Conservation (phyloP, 495 filamentous ascomycete genomes). For the Penicillium herquei region DNA sequence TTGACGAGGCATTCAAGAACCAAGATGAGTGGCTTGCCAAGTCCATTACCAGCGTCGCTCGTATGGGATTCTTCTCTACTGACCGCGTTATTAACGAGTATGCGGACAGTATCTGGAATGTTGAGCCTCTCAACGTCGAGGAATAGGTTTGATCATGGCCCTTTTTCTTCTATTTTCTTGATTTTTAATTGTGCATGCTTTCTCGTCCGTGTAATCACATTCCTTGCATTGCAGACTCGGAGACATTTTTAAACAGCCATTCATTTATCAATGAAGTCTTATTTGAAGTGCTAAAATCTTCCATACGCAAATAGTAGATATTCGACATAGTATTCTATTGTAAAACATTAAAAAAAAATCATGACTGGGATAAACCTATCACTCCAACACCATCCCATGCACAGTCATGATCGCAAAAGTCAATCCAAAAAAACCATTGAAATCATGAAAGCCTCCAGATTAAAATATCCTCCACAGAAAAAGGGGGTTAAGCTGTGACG, state of each 20-base stretch:
- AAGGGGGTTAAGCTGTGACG: conserved; percentile 3
- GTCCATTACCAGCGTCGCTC: conserved; percentile 78
- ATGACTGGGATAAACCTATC: too few species aligned
- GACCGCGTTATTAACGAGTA: conserved; percentile 99
- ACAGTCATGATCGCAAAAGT: too few species aligned
- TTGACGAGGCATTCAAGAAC: conserved; percentile 87
- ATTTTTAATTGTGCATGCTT: neutral
- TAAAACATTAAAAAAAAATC: too few species aligned
- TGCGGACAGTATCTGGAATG: conserved; percentile 94
- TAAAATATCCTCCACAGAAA: neutral
- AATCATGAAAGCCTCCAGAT: too few species aligned
- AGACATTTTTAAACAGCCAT: neutral
- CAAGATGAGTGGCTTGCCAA: conserved; percentile 90
- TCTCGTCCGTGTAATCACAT: neutral
- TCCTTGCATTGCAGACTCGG: neutral
- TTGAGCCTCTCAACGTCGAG: conserved; percentile 65
- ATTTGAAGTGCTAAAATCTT: too few species aligned
- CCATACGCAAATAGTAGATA: too few species aligned
- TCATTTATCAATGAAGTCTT: neutral
- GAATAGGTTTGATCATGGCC: conserved; percentile 13
- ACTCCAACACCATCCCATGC: too few species aligned
- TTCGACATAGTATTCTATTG: neutral
- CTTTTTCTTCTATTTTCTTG: neutral
- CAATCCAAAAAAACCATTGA: too few species aligned
- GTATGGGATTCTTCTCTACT: conserved; percentile 97